Base-by-base conservation (phyloP, 2,329 filamentous ascomycete genomes). In the Aspergillus ruber region DNA sequence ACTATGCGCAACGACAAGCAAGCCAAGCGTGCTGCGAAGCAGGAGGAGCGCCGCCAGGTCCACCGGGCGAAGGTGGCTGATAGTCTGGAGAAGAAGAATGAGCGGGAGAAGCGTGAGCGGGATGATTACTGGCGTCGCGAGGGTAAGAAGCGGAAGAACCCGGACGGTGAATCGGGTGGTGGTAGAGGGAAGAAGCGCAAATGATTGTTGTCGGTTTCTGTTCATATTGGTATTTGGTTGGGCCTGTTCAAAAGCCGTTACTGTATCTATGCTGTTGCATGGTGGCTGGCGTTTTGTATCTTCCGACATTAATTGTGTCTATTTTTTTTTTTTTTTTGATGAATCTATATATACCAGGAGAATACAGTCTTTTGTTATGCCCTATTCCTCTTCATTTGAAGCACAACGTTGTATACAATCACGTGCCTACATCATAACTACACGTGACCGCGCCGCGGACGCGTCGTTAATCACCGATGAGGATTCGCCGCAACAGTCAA, bases 81-180 rank as follows among this genome's bases (percentile, higher is more conserved):
- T 62, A 83, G 84, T 62, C 78, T 83, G 61, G 90, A 95, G 79
- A 94, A 90, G 82, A 87, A 88, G 72, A 80, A 80, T 49, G 88
- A 84, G 51, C 77, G 90, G 45, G 90, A 97, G 76, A 94, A 90
- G 81, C 82, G 83, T 60, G 91, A 98, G 74, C 86, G 83, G 65
- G 86, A 95, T 67, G 90, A 95, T 59, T 98, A 83, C 65, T 98
- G 93, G 93, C 78, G 83, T 60, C 84, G 83, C 60, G 94, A 98
- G 72, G 93, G 93, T 8, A 88, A 85, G 74, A 88, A 88, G 74
- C 75, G 85, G 57, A 82, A 80, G 67, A 75, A 76, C 29, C 72
- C 75, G 55, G 74, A 72, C 17, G 75, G 74, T 44, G 77, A 73
- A 17, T 78, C 69, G 25, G 79, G 75, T 25, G 79, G 75, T 25